Evolutionary conservation across 192 early-diverging fungal genomes (phyloP).

Genomic region (Coemansia guatemalensis): DNA sequence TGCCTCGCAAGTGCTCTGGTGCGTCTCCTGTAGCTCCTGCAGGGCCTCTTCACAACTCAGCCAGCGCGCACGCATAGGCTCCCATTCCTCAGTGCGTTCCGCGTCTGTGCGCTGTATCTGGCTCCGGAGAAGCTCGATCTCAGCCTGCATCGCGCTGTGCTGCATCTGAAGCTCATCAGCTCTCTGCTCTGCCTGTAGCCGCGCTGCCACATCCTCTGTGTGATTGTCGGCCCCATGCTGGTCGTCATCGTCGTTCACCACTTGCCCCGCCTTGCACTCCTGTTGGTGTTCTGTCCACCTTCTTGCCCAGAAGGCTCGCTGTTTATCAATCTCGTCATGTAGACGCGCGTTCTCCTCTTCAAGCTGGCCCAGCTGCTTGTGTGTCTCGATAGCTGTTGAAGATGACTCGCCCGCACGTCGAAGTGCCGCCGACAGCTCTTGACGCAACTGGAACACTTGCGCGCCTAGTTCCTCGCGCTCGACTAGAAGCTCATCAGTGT

Average conservation of each 20-base stretch:
- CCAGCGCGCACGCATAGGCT: conserved; percentile 47
- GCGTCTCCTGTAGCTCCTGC: conserved; percentile 42
- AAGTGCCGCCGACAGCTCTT: conserved; percentile 26
- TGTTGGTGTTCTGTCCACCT: conserved; percentile 32
- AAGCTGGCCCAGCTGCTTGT: conserved; percentile 15
- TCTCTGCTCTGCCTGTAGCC: conserved; percentile 32
- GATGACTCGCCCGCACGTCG: conserved; percentile 24
- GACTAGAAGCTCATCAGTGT: conserved; percentile 33
- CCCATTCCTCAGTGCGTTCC: conserved; percentile 35
- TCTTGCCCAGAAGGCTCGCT: conserved; percentile 34
- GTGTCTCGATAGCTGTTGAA: conserved; percentile 14
- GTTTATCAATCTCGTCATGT: conserved; percentile 28
- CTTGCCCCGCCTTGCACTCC: conserved; percentile 11
- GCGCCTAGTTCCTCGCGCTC: conserved; percentile 42
- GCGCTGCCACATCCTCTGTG: conserved; percentile 34
- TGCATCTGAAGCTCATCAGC: conserved; percentile 26
- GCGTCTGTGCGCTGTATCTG: conserved; percentile 24
- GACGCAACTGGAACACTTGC: conserved; percentile 25
- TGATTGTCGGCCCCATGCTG: conserved; percentile 1
- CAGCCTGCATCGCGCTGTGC: conserved; percentile 20
- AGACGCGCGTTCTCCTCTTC: conserved; percentile 35
- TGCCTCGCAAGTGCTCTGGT: conserved; percentile 42
- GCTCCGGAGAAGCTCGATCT: conserved; percentile 21
- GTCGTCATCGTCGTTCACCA: conserved; percentile 1
- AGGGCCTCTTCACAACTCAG: conserved; percentile 39